Percentiles rank a stretch among this genome's conserved stretches.
phyloP scores from a whole-genome alignment of 495 filamentous ascomycete genomes.

The Neurospora sp. region DNA sequence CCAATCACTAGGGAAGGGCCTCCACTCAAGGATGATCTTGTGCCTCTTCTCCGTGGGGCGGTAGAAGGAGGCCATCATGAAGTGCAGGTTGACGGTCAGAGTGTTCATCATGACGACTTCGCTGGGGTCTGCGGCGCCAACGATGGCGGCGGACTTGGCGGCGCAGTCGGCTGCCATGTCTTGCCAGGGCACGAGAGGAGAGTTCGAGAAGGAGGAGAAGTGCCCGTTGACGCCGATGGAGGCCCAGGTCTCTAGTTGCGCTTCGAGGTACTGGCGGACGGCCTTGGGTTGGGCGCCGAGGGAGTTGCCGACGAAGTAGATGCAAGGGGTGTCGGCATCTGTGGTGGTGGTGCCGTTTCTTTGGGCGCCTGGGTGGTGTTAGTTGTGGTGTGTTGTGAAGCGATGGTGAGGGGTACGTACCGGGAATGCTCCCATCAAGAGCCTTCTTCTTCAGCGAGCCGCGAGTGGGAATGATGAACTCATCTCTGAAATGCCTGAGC shows the following conservation, averaged over 20 bases:
- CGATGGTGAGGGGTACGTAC: not conserved
- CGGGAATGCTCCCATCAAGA: constrained; percentile 33
- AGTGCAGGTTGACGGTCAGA: constrained; percentile 78
- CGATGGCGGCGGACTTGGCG: constrained; percentile 61
- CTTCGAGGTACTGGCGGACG: constrained; percentile 53
- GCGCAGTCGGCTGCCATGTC: constrained; percentile 65
- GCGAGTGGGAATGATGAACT: constrained; percentile 77
- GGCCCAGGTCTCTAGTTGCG: constrained; percentile 76
- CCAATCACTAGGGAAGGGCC: constrained; percentile 88
- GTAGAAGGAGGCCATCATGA: constrained; percentile 87
- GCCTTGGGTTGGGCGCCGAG: constrained; percentile 74
- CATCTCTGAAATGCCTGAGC: constrained; percentile 52
- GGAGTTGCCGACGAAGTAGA: constrained; percentile 91
- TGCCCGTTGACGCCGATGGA: constrained; percentile 83
- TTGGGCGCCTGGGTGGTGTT: not conserved
- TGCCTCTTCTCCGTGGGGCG: constrained; percentile 54
- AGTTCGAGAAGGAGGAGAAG: constrained; percentile 63
- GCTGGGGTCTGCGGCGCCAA: constrained; percentile 54
- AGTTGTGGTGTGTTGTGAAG: too few relatives aligned
- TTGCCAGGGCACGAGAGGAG: constrained; percentile 58
- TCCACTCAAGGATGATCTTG: constrained; percentile 83
- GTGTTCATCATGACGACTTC: constrained; percentile 91
- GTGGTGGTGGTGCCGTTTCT: not conserved
- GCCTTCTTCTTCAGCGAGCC: constrained; percentile 51
- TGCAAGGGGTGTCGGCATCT: constrained; percentile 37